Evolutionary conservation across 441 rosid genomes (phyloP).

Genomic region (Populus trichocarpa): DNA sequence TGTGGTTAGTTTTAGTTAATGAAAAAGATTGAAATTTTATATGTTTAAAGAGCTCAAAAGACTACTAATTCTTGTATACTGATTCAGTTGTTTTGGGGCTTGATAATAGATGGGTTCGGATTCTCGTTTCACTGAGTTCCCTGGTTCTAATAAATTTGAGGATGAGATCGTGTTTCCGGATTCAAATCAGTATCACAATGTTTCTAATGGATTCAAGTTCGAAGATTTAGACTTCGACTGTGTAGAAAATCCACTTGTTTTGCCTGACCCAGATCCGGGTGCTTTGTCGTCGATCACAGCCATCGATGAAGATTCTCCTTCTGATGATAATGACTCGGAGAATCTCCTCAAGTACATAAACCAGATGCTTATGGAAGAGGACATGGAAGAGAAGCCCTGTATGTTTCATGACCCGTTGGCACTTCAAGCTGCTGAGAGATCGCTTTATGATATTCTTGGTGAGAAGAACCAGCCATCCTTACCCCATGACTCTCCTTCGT

Average conservation of each 20-base stretch:
- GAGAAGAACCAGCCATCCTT: constrained; percentile 32
- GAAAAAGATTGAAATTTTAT: neutral
- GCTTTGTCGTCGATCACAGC: constrained; percentile 18
- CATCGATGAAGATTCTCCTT: constrained; percentile 35
- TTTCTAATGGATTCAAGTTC: constrained; percentile 19
- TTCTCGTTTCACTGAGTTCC: constrained; percentile 28
- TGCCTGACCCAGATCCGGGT: constrained; percentile 25
- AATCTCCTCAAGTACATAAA: constrained; percentile 49
- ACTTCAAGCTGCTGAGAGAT: constrained; percentile 58
- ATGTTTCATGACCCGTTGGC: constrained; percentile 61
- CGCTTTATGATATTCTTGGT: constrained; percentile 51
- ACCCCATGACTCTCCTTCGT: constrained; percentile 14
- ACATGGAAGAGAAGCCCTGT: constrained; percentile 45
- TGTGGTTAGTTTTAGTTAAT: neutral
- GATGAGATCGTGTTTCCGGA: constrained; percentile 20
- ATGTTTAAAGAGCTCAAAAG: neutral
- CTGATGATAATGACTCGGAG: constrained; percentile 47
- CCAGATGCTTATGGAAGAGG: constrained; percentile 74
- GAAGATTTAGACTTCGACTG: constrained; percentile 16
- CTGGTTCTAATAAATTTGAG: constrained; percentile 25
- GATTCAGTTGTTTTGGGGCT: constrained; percentile 1
- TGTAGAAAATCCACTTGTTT: constrained; percentile 15
- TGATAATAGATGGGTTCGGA: constrained; percentile 28
- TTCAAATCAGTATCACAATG: constrained; percentile 20
- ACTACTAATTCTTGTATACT: neutral